Conservation (phyloP, 2,329 filamentous ascomycete species). For the Stagonosporopsis rhizophila region DNA sequence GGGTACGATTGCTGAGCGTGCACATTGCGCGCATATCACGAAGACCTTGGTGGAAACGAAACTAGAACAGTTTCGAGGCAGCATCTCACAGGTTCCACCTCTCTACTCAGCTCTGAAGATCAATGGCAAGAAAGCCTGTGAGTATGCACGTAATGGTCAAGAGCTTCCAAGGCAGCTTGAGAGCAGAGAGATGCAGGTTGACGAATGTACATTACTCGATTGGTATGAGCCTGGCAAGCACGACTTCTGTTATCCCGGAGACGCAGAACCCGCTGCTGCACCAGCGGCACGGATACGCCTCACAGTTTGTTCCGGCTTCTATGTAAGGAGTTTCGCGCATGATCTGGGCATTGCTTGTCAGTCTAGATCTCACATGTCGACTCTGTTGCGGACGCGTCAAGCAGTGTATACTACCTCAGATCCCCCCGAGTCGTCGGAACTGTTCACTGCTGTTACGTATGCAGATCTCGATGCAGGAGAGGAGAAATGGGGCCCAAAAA, state of each 20-base stretch:
- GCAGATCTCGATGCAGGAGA: constrained; percentile 33
- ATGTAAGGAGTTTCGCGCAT: constrained; percentile 44
- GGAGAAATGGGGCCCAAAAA: constrained; percentile 29
- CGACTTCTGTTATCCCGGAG: constrained; percentile 21
- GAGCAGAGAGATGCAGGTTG: constrained; percentile 36
- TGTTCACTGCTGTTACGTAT: constrained; percentile 29
- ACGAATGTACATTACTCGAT: constrained; percentile 38
- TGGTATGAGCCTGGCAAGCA: constrained; percentile 34
- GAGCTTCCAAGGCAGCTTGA: constrained; percentile 36
- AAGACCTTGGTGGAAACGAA: constrained; percentile 27
- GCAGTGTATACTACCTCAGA: constrained; percentile 25
- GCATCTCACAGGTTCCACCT: constrained; percentile 35
- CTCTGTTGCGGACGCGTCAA: constrained; percentile 35
- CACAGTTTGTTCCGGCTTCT: constrained; percentile 41
- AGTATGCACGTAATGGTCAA: constrained; percentile 36
- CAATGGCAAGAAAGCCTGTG: constrained; percentile 40
- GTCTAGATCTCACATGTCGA: constrained; percentile 34
- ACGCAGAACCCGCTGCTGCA: constrained; percentile 14
- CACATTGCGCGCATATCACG: constrained; percentile 26
- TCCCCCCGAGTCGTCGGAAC: constrained; percentile 5
- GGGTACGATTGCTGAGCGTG: constrained; percentile 25
- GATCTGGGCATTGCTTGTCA: constrained; percentile 39
- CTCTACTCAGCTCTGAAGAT: constrained; percentile 43
- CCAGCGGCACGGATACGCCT: constrained; percentile 34
- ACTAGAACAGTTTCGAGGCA: constrained; percentile 30